Evolutionary conservation across 2,329 filamentous ascomycete species (phyloP).

Genomic region (Rachicladosporium sp.): DNA sequence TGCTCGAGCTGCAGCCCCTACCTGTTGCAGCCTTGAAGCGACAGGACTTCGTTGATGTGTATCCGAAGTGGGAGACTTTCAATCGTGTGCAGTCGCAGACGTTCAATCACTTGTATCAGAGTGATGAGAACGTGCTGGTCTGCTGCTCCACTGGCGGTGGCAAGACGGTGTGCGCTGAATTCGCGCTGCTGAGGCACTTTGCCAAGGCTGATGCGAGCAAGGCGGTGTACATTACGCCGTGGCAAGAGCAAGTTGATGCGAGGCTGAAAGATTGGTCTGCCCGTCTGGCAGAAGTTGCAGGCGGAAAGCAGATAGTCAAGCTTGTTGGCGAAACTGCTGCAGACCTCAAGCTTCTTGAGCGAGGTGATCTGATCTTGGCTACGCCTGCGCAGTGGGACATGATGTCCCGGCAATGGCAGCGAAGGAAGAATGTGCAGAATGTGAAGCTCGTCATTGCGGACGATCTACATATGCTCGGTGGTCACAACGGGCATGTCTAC

Average conservation of each 20-base stretch:
- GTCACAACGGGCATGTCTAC: slow-evolving; percentile 76
- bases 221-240: slow-evolving; percentile 87
- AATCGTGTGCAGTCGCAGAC: slow-evolving; percentile 97
- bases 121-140: slow-evolving; percentile 86
- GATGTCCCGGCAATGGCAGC: slow-evolving; percentile 88
- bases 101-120: slow-evolving; percentile 84
- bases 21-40: slow-evolving; percentile 81
- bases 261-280: slow-evolving; percentile 75
- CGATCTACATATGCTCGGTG: slow-evolving; percentile 86
- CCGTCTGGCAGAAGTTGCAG: slow-evolving; percentile 57
- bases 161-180: slow-evolving; percentile 94
- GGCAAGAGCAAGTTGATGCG: slow-evolving; percentile 81
- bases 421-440: slow-evolving; percentile 85
- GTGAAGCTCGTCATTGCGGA: slow-evolving; percentile 89
- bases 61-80: slow-evolving; percentile 75
- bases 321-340: slow-evolving; percentile 84
- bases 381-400: slow-evolving; percentile 95
- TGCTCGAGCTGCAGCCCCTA: slow-evolving; percentile 82
- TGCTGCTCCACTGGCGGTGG: slow-evolving; percentile 89
- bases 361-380: slow-evolving; percentile 78
- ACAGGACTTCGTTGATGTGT: slow-evolving; percentile 68
- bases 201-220: slow-evolving; percentile 56
- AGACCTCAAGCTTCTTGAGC: slow-evolving; percentile 78
- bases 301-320: slow-evolving; percentile 84
- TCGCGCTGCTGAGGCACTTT: slow-evolving; percentile 85